phyloP scores from a whole-genome alignment of 2,329 filamentous ascomycete species.

The Helicocarpus griseus region DNA sequence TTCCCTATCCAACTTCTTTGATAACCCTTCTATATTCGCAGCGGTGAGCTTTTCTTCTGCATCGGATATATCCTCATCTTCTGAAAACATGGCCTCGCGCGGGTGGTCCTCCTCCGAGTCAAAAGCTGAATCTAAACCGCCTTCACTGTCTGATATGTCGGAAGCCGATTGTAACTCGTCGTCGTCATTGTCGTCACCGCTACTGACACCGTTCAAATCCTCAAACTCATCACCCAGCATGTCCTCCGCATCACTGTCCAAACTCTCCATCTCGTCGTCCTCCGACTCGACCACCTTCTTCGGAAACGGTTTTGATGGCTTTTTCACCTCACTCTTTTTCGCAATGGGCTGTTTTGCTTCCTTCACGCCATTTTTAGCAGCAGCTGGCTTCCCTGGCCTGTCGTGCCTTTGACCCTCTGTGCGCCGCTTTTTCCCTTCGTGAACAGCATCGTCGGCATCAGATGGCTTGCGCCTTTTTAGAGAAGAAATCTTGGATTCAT shows the following conservation, averaged over 20 bases:
- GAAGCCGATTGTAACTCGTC: slow-evolving; percentile 47
- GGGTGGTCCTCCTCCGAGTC: slow-evolving; percentile 61
- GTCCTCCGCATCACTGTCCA: slow-evolving; percentile 27
- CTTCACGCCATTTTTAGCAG: slow-evolving; percentile 20
- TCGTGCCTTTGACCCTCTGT: slow-evolving; percentile 25
- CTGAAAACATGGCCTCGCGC: slow-evolving; percentile 74
- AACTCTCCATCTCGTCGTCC: slow-evolving; percentile 27
- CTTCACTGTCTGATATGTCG: slow-evolving; percentile 37
- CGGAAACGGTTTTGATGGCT: slow-evolving; percentile 10
- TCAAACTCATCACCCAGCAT: slow-evolving; percentile 40
- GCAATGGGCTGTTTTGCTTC: slow-evolving; percentile 28
- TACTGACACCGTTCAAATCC: slow-evolving; percentile 29
- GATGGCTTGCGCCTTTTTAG: slow-evolving; percentile 75
- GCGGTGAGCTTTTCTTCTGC: slow-evolving; percentile 85
- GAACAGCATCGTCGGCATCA: slow-evolving; percentile 47
- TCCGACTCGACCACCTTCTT: slow-evolving; percentile 29
- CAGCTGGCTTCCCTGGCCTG: slow-evolving; percentile 39
- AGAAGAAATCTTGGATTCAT: slow-evolving; percentile 53
- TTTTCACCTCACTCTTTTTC: slow-evolving; percentile 21
- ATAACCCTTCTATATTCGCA: slow-evolving; percentile 90
- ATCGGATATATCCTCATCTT: slow-evolving; percentile 83
- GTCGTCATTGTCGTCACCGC: slow-evolving; percentile 28
- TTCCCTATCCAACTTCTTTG: slow-evolving; percentile 71
- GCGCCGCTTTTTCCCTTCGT: slow-evolving; percentile 11
- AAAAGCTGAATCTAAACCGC: slow-evolving; percentile 45